Evolutionary conservation across 2,329 filamentous ascomycete species (phyloP).

Genomic region (Lojkania enalia): DNA sequence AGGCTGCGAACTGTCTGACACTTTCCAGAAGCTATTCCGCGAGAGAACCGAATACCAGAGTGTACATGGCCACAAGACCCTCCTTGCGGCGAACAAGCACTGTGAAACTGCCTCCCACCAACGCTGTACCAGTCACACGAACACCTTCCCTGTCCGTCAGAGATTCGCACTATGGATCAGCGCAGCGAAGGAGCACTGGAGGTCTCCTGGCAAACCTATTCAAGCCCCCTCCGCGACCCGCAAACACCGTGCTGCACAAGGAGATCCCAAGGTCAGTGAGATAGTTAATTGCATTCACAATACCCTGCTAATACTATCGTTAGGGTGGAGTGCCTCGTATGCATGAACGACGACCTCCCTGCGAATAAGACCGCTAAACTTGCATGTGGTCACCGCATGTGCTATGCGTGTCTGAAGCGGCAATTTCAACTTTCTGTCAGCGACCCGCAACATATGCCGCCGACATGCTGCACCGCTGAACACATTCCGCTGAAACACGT

Average conservation of each 20-base stretch:
- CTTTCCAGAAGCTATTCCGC: conserved; percentile 32
- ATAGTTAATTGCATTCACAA: conserved; percentile 1
- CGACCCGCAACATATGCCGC: conserved; percentile 82
- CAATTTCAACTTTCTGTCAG: conserved; percentile 75
- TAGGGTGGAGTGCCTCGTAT: conserved; percentile 73
- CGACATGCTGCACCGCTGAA: conserved; percentile 74
- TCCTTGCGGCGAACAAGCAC: conserved; percentile 36
- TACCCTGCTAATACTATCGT: conserved; percentile 15
- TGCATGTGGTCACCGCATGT: conserved; percentile 80
- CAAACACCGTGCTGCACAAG: conserved; percentile 27
- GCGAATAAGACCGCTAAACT: conserved; percentile 68
- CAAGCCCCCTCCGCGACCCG: conserved; percentile 27
- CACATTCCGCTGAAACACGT: conserved; percentile 77
- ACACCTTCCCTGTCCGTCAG: conserved; percentile 26
- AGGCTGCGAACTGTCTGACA: conserved; percentile 18
- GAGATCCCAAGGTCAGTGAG: conserved; percentile 28
- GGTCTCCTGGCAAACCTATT: conserved; percentile 40
- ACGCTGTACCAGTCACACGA: conserved; percentile 29
- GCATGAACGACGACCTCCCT: conserved; percentile 68
- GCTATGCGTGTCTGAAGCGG: conserved; percentile 72
- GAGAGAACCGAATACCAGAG: conserved; percentile 31
- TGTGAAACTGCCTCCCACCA: conserved; percentile 27
- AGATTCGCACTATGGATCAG: conserved; percentile 16
- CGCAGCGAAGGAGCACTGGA: conserved; percentile 34
- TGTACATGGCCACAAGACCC: conserved; percentile 32